phyloP scores from a whole-genome alignment of 176 grass and related monocot genomes.

The Thinopyrum elongatum region DNA sequence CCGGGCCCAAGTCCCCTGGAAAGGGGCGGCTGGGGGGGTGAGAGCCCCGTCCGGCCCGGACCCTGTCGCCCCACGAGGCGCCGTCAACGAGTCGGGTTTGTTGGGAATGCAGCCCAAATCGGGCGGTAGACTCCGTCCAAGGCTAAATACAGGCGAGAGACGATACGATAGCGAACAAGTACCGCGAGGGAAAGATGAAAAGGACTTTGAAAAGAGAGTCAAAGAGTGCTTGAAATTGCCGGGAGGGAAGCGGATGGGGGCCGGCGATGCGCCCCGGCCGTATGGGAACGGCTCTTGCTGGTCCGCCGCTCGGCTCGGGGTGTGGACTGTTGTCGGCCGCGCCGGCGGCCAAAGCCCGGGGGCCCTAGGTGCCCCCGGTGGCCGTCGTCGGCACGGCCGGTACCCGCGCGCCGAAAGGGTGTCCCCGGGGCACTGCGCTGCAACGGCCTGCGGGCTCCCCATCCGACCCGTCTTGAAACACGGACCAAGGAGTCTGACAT shows the following conservation, averaged over 20 bases:
- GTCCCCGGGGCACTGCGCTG: not conserved
- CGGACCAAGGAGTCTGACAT: constrained; percentile 84
- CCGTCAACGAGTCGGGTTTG: constrained; percentile 50
- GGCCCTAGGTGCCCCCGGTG: too few relatives aligned
- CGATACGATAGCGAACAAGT: constrained; percentile 81
- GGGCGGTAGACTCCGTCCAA: constrained; percentile 57
- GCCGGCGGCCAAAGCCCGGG: too few relatives aligned
- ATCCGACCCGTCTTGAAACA: constrained; percentile 69
- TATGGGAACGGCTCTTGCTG: too few relatives aligned
- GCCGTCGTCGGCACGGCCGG: too few relatives aligned
- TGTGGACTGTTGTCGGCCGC: too few relatives aligned
- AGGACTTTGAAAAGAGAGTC: constrained; percentile 60
- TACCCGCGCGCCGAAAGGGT: too few relatives aligned
- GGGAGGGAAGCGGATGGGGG: constrained; percentile 69
- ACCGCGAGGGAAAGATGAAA: constrained; percentile 76
- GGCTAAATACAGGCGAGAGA: constrained; percentile 72
- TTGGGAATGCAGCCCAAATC: constrained; percentile 57
- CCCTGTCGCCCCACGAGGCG: constrained; percentile 54
- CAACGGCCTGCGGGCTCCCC: not conserved
- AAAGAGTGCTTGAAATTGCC: constrained; percentile 66
- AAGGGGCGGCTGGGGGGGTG: constrained; percentile 50
- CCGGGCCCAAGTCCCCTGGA: constrained; percentile 42
- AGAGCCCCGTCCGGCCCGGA: constrained; percentile 55
- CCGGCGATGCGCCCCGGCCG: constrained; percentile 35
- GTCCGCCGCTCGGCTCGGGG: too few relatives aligned